phyloP scores from a whole-genome alignment of 2,329 filamentous ascomycete genomes.

The Aspergillus pseudotamarii region DNA sequence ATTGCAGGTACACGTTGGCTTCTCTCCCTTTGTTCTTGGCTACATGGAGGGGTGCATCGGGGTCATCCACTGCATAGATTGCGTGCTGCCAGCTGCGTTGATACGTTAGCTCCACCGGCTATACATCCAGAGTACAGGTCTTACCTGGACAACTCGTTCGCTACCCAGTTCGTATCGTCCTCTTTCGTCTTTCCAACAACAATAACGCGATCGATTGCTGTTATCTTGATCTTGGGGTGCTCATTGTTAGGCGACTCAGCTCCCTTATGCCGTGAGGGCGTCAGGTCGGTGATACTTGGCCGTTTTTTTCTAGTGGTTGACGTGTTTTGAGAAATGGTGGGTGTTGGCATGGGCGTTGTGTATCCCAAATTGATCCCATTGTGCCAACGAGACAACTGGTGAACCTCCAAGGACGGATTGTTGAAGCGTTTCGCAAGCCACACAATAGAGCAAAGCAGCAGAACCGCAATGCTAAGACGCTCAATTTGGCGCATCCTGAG shows the following conservation, averaged over 20 bases:
- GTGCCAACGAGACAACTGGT: background rate
- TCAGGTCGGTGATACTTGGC: conserved; percentile 9
- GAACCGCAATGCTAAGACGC: conserved; percentile 2
- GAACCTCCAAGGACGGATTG: conserved; percentile 8
- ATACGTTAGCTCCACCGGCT: background rate
- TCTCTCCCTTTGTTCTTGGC: conserved; percentile 47
- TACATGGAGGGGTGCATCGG: conserved; percentile 24
- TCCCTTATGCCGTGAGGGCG: conserved; percentile 3
- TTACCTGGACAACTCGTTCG: conserved; percentile 47
- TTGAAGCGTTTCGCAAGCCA: conserved; percentile 23
- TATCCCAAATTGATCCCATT: background rate
- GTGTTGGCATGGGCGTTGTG: background rate
- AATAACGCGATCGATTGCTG: conserved; percentile 26
- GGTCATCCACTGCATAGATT: conserved; percentile 46
- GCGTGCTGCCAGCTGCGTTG: conserved; percentile 44
- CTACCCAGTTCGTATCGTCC: conserved; percentile 50
- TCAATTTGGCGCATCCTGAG: conserved; percentile 5
- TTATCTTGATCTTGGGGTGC: conserved; percentile 17
- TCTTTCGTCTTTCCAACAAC: conserved; percentile 44
- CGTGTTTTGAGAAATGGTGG: conserved; percentile 2
- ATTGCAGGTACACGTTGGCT: conserved; percentile 48
- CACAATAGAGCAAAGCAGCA: conserved; percentile 22
- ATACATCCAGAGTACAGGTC: conserved; percentile 4
- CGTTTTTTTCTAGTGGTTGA: background rate
- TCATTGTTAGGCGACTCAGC: background rate